phyloP scores from a whole-genome alignment of 1,139 yeast genomes.

The Debaryomyces nepalensis region DNA sequence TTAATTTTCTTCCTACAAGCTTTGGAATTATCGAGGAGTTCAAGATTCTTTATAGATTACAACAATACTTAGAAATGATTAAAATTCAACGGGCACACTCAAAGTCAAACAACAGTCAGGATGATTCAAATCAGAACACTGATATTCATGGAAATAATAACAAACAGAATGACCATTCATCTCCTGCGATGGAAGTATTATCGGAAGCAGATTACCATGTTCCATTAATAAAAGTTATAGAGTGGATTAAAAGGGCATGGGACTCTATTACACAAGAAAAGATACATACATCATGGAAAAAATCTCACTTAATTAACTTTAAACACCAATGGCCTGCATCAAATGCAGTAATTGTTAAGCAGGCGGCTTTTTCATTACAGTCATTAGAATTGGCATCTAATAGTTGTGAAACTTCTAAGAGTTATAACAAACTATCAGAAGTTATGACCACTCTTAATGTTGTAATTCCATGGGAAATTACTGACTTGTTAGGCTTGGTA shows the following conservation, averaged over 20 bases:
- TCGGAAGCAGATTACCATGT: constrained; percentile 48
- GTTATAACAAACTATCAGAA: constrained; percentile 42
- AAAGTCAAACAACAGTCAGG: constrained; percentile 15
- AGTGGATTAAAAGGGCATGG: constrained; percentile 64
- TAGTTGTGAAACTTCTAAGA: constrained; percentile 27
- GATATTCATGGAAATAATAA: constrained; percentile 2
- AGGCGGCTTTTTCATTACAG: constrained; percentile 17
- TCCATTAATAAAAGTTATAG: constrained; percentile 59
- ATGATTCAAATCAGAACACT: neutral
- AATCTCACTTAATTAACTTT: constrained; percentile 33
- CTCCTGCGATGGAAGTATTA: constrained; percentile 27
- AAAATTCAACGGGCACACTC: constrained; percentile 40
- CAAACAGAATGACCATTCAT: constrained; percentile 4
- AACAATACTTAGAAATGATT: constrained; percentile 59
- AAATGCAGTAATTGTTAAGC: constrained; percentile 15
- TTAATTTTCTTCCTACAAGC: constrained; percentile 62
- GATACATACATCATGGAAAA: constrained; percentile 58
- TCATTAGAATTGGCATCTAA: constrained; percentile 15
- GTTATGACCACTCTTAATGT: constrained; percentile 52
- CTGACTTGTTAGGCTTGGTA: constrained; percentile 57
- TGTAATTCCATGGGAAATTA: constrained; percentile 62
- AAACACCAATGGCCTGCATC: constrained; percentile 30
- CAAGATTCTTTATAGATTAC: constrained; percentile 59
- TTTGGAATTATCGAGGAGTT: constrained; percentile 70
- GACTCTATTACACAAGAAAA: constrained; percentile 49